A percentile compares a stretch with the other conserved stretches of the same genome.
phyloP scores from a whole-genome alignment of 108 stramenopile genomes.

The Skeletonema grethae region DNA sequence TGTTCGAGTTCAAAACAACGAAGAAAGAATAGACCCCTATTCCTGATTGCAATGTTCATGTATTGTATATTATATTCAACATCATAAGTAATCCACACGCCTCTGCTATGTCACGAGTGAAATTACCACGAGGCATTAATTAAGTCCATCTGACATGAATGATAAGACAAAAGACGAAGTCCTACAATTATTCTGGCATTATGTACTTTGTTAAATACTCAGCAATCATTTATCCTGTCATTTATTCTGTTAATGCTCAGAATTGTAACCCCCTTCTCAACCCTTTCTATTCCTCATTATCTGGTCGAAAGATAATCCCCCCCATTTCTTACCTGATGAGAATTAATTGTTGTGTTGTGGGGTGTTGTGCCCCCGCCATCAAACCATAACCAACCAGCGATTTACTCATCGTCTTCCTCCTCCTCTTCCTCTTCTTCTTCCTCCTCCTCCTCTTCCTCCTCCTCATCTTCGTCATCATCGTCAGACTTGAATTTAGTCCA shows the following conservation, averaged over 20 bases:
- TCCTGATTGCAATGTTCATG: too few species aligned
- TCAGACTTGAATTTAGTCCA: constrained; percentile 81
- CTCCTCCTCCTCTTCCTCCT: constrained; percentile 81
- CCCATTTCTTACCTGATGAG: not conserved
- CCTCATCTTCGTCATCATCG: constrained; percentile 83
- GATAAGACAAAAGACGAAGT: not conserved
- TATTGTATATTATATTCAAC: too few species aligned
- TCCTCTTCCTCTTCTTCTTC: constrained; percentile 49
- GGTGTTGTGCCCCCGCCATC: not conserved
- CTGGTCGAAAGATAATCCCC: not conserved
- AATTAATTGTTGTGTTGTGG: not conserved
- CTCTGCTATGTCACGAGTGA: too few species aligned
- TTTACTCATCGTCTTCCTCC: constrained; percentile 20
- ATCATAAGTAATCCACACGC: too few species aligned
- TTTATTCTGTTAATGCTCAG: not conserved
- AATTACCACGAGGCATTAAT: too few species aligned
- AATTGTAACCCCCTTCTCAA: not conserved
- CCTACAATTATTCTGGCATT: not conserved
- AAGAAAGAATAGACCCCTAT: too few species aligned
- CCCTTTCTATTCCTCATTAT: not conserved
- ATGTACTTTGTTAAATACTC: too few species aligned
- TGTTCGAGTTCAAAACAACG: too few species aligned
- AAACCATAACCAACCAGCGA: not conserved
- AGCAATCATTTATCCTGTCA: not conserved
- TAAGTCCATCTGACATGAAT: too few species aligned